Evolutionary conservation across 352 stramenopile species (phyloP), one percentile per base, ranked within the genome.

Genomic region (Chrysophaeum taylorii): DNA sequence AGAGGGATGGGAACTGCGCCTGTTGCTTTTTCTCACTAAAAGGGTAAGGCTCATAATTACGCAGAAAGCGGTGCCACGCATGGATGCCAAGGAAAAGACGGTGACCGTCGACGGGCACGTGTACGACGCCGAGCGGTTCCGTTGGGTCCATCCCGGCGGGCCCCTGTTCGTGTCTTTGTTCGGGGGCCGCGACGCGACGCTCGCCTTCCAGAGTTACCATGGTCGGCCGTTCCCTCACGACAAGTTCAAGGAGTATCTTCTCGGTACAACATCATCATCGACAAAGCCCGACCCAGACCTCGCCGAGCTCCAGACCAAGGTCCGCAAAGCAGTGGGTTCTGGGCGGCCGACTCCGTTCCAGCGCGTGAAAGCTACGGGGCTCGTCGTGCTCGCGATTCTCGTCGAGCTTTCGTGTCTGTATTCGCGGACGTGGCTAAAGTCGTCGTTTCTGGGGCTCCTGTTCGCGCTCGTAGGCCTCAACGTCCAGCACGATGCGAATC

Each of bases 401-500:
- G n/a, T n/a, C n/a, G n/a, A n/a, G n/a, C n/a, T n/a, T n/a, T n/a
- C n/a, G n/a, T n/a, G n/a, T n/a, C n/a, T n/a, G n/a, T n/a, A n/a
- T n/a, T n/a, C n/a, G n/a, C 67, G 31, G 14, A 27, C 36, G 27
- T 70, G 37, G 53, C 27, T 54, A 21, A 21, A 35, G 1, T 45
- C 68, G 38, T 29, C 37, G 18, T 1, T 60, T 15, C 37, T 77
- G 36, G 75, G 73, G 18, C 15, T 79, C 15, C 42, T 80, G 7
- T 73, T 63, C 14, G 73, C 73, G 31, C 31, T 45, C 33, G 45
- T 66, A 31, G 57, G 14, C n/a, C 64, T 92, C n/a, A 91, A 90
- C 74, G 82, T 92, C 16, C 85, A 92, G 73, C 87, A 93, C 69
- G 87, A 93, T 78, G 83, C 84, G 50, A 93, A 92, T 71, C 87